Evolutionary conservation across 148 eudicot species (phyloP).

Genomic region (Euryodendron excelsum): DNA sequence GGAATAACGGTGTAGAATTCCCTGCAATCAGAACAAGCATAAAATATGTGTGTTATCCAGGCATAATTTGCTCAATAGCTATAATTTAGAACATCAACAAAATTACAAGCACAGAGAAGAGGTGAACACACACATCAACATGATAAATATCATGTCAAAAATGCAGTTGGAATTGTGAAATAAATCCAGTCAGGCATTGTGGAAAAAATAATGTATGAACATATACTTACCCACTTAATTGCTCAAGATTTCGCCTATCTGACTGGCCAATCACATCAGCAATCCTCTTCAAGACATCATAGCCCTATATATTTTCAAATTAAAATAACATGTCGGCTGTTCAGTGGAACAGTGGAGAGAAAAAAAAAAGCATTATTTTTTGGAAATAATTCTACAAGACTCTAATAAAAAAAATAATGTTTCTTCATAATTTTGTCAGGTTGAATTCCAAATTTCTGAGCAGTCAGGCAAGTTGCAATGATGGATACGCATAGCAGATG

Average conservation of each 20-base stretch:
- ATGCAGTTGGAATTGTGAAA: background rate
- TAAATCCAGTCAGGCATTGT: conserved; percentile 8
- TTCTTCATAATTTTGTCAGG: background rate
- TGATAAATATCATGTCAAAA: background rate
- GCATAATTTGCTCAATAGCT: conserved; percentile 9
- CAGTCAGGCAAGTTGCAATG: conserved; percentile 1
- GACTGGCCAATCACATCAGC: conserved; percentile 73
- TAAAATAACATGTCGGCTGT: background rate
- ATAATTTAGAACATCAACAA: background rate
- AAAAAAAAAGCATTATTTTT: background rate
- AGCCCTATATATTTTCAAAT: conserved; percentile 54
- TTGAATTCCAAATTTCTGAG: background rate
- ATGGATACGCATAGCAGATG: background rate
- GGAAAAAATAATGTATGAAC: conserved; percentile 1
- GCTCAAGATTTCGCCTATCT: conserved; percentile 61
- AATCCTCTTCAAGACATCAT: conserved; percentile 84
- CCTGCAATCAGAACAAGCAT: conserved; percentile 41
- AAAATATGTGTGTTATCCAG: background rate
- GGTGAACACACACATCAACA: background rate
- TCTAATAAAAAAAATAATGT: background rate
- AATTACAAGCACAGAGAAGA: background rate
- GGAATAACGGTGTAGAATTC: conserved; percentile 93
- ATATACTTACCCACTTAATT: conserved; percentile 78
- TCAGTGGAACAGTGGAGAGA: conserved; percentile 8
- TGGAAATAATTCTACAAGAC: background rate